These are phyloP conservation scores for Aspergillus biplanus DNA, from an alignment of 495 filamentous ascomycete genomes.

Conservation along the genomic window DNA sequence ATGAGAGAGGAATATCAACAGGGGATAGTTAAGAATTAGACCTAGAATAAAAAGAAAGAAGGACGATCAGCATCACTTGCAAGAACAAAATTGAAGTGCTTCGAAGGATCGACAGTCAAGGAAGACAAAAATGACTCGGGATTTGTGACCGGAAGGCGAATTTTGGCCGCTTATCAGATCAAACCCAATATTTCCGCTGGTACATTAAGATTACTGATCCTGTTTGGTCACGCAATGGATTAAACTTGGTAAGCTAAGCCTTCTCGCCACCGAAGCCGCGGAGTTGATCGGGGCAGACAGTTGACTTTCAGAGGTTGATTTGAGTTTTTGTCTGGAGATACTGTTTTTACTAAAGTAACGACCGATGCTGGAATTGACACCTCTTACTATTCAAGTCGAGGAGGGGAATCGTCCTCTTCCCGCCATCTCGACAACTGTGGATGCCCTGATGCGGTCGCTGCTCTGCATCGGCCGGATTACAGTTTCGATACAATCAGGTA, in stretches of 20 bases:
- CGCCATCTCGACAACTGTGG: too few species aligned
- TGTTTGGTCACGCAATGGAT: neutral
- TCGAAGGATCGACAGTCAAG: conserved; percentile 5
- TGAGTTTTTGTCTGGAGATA: too few species aligned
- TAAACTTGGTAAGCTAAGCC: neutral
- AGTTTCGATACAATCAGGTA: neutral
- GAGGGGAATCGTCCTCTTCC: too few species aligned
- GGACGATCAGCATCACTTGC: neutral
- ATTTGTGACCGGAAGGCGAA: conserved; percentile 25
- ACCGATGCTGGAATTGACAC: too few species aligned
- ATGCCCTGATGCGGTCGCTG: neutral
- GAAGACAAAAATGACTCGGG: conserved; percentile 15
- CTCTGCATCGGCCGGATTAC: neutral
- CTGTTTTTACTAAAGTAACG: too few species aligned
- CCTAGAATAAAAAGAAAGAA: neutral
- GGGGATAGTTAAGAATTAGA: neutral
- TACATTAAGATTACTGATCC: conserved; percentile 10
- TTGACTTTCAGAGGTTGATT: too few species aligned
- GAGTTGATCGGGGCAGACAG: too few species aligned
- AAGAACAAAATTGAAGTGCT: conserved; percentile 1
- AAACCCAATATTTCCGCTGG: conserved; percentile 15
- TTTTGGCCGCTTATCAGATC: conserved; percentile 32
- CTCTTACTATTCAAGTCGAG: too few species aligned
- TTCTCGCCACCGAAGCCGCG: too few species aligned
- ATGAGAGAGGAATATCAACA: neutral